These are phyloP conservation scores for Coprinellus aureogranulatus DNA, from an alignment of 768 basidiomycete genomes.

Conservation along the genomic window DNA sequence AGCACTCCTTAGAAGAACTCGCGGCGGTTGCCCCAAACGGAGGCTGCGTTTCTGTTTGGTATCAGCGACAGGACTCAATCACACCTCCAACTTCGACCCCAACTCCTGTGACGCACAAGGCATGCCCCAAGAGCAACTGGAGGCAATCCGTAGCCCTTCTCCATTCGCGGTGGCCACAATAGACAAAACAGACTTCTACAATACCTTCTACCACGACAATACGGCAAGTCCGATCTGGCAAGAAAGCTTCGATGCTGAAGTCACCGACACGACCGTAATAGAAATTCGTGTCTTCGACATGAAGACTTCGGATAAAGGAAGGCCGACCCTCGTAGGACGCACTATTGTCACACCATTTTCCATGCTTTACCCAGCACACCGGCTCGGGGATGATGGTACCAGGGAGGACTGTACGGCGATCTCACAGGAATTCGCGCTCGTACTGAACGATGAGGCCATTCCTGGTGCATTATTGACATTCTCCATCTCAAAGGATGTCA, in stretches of 20 bases:
- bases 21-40: conserved; percentile 16
- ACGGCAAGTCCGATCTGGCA: conserved; percentile 18
- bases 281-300: conserved; percentile 22
- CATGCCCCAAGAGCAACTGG: conserved; percentile 11
- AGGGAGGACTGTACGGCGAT: neutral
- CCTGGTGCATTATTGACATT: neutral
- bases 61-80: conserved; percentile 16
- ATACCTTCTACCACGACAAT: conserved; percentile 14
- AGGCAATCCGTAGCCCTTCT: conserved; percentile 14
- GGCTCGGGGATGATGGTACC: no score
- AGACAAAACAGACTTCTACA: conserved; percentile 21
- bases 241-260: conserved; percentile 20
- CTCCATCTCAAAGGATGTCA: neutral
- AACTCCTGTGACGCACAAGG: no score
- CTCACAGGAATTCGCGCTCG: neutral
- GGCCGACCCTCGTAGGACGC: conserved; percentile 22
- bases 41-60: conserved; percentile 18
- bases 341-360: conserved; percentile 20
- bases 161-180: conserved; percentile 21
- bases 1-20: conserved; percentile 15
- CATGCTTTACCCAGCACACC: conserved; percentile 10
- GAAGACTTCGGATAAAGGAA: conserved; percentile 19
- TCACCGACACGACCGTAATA: conserved; percentile 17
- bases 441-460: neutral
- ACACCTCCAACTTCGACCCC: conserved; percentile 19